Conservation (phyloP, 2,329 filamentous ascomycete species). For the Monilinia vaccinii-corymbosi region DNA sequence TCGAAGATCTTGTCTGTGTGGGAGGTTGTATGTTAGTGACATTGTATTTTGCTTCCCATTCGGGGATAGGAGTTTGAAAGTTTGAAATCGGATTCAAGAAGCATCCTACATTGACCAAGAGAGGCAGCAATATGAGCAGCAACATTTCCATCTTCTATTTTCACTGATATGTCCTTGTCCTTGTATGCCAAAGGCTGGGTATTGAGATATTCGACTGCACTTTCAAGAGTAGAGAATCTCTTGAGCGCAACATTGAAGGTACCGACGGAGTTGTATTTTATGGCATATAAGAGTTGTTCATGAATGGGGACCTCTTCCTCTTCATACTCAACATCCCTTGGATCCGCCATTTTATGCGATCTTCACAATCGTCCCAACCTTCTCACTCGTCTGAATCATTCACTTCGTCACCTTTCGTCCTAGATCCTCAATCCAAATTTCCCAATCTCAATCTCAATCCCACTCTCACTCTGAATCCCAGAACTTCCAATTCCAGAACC, state of each 20-base stretch:
- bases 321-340: constrained; percentile 11
- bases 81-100: no score
- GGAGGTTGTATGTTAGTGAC: neutral
- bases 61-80: neutral
- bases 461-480: no score
- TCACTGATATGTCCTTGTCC: no score
- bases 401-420: neutral
- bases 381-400: neutral
- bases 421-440: neutral
- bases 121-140: constrained; percentile 89
- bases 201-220: constrained; percentile 75
- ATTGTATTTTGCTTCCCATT: neutral
- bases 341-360: neutral
- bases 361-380: neutral
- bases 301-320: neutral
- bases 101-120: no score
- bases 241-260: neutral
- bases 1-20: constrained; percentile 67
- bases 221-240: constrained; percentile 33
- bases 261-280: neutral
- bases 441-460: neutral
- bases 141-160: constrained; percentile 80
- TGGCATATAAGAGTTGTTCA: no score
- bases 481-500: no score
- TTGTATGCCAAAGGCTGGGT: constrained; percentile 64